Conservation (phyloP, 768 basidiomycete species). For the Podaxis sp. region DNA sequence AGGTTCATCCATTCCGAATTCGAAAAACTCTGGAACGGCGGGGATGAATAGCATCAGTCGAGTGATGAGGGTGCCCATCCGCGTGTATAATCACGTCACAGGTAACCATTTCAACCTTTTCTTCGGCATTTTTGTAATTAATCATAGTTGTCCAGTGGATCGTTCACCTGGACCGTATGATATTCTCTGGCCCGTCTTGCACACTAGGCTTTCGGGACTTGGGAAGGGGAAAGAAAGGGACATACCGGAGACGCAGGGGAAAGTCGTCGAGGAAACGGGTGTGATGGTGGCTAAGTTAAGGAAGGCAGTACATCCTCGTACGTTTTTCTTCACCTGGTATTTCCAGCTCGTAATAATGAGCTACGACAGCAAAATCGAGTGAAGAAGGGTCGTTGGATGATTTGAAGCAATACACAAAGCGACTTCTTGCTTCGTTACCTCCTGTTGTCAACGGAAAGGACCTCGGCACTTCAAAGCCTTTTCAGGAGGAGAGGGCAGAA, state of each 20-base stretch:
- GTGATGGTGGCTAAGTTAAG: conserved; percentile 17
- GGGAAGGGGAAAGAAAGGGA: conserved; percentile 22
- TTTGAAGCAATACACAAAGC: conserved; percentile 50
- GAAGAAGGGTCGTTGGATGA: conserved; percentile 33
- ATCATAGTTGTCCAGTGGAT: conserved; percentile 37
- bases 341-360: not conserved
- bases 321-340: conserved; percentile 9
- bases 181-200: conserved; percentile 71
- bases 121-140: not conserved
- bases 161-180: conserved; percentile 69
- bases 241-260: conserved; percentile 34
- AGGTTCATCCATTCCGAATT: conserved; percentile 24
- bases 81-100: conserved; percentile 85
- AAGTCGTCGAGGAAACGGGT: conserved; percentile 33
- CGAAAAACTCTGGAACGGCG: conserved; percentile 27
- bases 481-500: not conserved
- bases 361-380: conserved; percentile 17
- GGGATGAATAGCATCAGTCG: conserved; percentile 57
- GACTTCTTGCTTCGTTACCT: conserved; percentile 47
- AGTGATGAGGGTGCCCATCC: conserved; percentile 88
- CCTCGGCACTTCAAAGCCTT: not conserved
- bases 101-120: conserved; percentile 42
- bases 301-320: conserved; percentile 22
- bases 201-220: conserved; percentile 24
- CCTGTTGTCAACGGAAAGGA: conserved; percentile 15